phyloP scores from a whole-genome alignment of 2,329 filamentous ascomycete genomes.

The Mycocentrospora acerina region DNA sequence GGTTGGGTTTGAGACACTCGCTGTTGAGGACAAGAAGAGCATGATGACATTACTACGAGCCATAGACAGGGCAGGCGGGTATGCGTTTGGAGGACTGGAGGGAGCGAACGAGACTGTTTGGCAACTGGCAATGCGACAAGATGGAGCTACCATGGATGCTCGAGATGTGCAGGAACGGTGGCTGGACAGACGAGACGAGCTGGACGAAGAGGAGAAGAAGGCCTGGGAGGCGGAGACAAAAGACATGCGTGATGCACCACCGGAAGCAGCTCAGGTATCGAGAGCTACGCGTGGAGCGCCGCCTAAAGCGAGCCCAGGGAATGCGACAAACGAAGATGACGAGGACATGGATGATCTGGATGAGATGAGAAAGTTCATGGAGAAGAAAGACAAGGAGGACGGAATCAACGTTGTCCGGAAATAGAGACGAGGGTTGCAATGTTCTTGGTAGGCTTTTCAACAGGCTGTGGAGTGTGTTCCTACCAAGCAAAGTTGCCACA shows the following conservation, averaged over 20 bases:
- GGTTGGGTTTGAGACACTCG: conserved; percentile 88
- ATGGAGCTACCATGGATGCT: conserved; percentile 71
- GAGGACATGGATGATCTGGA: conserved; percentile 42
- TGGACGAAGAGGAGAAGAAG: conserved; percentile 76
- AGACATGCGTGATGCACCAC: conserved; percentile 29
- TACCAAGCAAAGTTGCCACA: too few species aligned
- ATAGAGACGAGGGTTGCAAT: too few species aligned
- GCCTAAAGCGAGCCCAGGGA: conserved; percentile 11
- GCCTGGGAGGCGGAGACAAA: conserved; percentile 75
- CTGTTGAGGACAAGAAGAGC: conserved; percentile 93
- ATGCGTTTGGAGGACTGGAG: conserved; percentile 87
- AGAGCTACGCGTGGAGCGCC: conserved; percentile 2
- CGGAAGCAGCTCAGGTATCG: conserved; percentile 5
- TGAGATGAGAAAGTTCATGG: conserved; percentile 42
- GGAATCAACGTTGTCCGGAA: conserved; percentile 74
- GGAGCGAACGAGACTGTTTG: conserved; percentile 96
- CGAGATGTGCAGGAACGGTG: conserved; percentile 93
- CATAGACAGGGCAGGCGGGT: conserved; percentile 89
- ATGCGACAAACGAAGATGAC: conserved; percentile 20
- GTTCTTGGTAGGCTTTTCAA: too few species aligned
- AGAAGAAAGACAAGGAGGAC: conserved; percentile 46
- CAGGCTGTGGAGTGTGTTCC: too few species aligned
- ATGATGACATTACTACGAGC: conserved; percentile 91
- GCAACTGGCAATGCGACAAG: conserved; percentile 87
- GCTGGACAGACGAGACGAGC: conserved; percentile 86